These are phyloP conservation scores for Ophiosphaerella herpotricha DNA, from an alignment of 2,329 filamentous ascomycete species.

Conservation along the genomic window DNA sequence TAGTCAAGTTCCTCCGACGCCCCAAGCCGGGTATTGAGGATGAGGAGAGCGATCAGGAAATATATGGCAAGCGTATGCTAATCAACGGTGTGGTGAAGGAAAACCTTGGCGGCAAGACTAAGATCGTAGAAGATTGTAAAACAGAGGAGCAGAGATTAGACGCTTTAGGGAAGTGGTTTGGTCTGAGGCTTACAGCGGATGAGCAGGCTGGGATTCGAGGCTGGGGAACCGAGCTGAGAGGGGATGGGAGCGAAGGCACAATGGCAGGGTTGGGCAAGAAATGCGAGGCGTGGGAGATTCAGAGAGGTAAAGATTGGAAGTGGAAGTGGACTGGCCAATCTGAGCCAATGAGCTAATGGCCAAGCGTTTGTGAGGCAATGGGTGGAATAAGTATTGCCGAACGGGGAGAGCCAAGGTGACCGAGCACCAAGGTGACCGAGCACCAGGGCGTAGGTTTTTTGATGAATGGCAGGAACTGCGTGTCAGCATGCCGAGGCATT, in stretches of 20 bases:
- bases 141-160: constrained; percentile 47
- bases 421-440: too few species aligned
- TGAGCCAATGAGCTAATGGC: too few species aligned
- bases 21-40: constrained; percentile 31
- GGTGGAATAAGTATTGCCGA: too few species aligned
- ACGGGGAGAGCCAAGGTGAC: too few species aligned
- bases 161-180: constrained; percentile 48
- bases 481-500: too few species aligned
- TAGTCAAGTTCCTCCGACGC: constrained; percentile 46
- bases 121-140: constrained; percentile 43
- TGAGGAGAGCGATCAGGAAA: constrained; percentile 33
- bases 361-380: too few species aligned
- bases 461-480: too few species aligned
- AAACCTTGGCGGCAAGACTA: constrained; percentile 49
- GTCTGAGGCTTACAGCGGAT: constrained; percentile 44
- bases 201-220: constrained; percentile 44
- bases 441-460: too few species aligned
- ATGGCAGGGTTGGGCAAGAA: neutral
- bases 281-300: neutral
- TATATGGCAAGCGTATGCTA: constrained; percentile 46
- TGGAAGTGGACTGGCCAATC: neutral
- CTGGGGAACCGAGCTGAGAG: constrained; percentile 28
- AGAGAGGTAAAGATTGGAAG: constrained; percentile 1
- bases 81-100: constrained; percentile 52
- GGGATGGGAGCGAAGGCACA: constrained; percentile 6